Evolutionary conservation across 345 rosid species (phyloP).

Genomic region (Lagerstroemia speciosa): DNA sequence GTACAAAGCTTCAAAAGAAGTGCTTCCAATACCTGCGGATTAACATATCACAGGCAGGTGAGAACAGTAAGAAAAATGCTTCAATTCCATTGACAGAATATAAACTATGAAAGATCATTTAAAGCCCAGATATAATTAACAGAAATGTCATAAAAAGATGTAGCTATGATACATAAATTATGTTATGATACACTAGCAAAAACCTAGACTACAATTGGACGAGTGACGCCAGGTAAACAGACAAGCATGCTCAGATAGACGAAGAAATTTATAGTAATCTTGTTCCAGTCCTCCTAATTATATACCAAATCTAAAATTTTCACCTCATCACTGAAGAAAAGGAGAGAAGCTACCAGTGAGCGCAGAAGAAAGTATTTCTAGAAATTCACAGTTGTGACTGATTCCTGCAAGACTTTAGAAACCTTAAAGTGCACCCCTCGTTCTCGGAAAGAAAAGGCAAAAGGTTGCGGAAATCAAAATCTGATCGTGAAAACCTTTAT

Average conservation of each 20-base stretch:
- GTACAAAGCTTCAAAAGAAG: background rate
- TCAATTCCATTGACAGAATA: background rate
- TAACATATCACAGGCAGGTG: background rate
- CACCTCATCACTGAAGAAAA: background rate
- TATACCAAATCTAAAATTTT: background rate
- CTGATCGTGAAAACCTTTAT: background rate
- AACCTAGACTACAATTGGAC: background rate
- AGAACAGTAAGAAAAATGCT: background rate
- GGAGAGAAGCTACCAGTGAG: background rate
- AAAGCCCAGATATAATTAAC: background rate
- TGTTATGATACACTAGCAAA: no score
- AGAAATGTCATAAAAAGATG: background rate
- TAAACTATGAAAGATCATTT: background rate
- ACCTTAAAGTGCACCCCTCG: no score
- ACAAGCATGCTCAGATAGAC: background rate
- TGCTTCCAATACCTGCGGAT: conserved; percentile 7
- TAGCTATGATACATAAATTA: no score
- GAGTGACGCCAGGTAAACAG: background rate
- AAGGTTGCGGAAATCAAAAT: background rate
- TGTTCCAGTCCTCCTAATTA: background rate
- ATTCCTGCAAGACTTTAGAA: background rate
- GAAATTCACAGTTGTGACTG: background rate
- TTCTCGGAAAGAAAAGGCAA: background rate
- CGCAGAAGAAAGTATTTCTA: background rate
- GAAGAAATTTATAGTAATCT: background rate